Base-by-base conservation (phyloP, 352 stramenopile genomes). In the Phytophthora rubi region DNA sequence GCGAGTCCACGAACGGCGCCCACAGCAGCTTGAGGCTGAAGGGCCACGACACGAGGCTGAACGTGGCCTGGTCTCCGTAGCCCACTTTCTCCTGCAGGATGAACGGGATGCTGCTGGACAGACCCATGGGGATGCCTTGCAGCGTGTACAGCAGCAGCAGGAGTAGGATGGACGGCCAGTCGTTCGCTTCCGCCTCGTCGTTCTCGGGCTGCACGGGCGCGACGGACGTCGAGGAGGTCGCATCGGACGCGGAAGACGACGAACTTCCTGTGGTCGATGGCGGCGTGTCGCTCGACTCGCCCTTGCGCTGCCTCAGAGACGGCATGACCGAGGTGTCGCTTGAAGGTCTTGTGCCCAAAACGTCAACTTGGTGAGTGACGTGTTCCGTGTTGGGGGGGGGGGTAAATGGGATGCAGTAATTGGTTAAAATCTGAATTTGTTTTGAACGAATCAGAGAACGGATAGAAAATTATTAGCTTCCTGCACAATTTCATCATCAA, bases 21-120 rank as follows among this genome's bases (percentile, higher is more conserved):
- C 98, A 99, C 1, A 99, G 77, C n/a, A 99, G 73, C 75, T 99
- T 99, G 59, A 99, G 85, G 51, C 93, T 99, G 84, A 99, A 99
- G 13, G 98, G 98, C 90, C 98, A 98, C 33, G 89, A 98, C 67
- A 98, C 98, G 26, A 99, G 82, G 59, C 92, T 98, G 80, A 99
- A 99, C 49, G 99, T 97, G 6, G 97, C 97, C 79, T 99, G 97
- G 69, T 98, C 94, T 28, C 95, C 97, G 77, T 99, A 99, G 6
- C 94, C 96, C 4, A 98, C 86, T 61, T 99, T 99, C 83, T 99
- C 95, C 78, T 99, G 97, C 58, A 99, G 82, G 23, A 99, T 91
- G 79, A 99, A 98, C 51, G 98, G 98, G 70, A 99, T 99, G 42
- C 92, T 98, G 37, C 94, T 97, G 30, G 90, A 98, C 2, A 99